Evolutionary conservation across 345 rosid genomes (phyloP), one percentile per base, ranked within the genome.

Genomic region (Boechera divaricarpa): DNA sequence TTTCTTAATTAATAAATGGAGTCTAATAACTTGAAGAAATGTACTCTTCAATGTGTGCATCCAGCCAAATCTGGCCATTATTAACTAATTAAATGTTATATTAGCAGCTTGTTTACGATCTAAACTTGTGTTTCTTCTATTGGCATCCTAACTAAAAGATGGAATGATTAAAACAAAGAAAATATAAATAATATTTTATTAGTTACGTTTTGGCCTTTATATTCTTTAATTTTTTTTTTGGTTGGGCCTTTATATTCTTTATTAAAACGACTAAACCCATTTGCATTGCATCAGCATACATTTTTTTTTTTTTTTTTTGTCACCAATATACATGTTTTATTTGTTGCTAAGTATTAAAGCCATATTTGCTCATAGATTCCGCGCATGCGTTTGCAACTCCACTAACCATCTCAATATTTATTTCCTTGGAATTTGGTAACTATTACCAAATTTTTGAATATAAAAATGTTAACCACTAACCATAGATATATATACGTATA

Each of bases 381-480:
- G 24, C 68, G 76, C 68, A 72, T 61, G 51, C 68, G 60, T 49
- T 60, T 61, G 39, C 61, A n/a, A 51, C 41, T 62, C 58, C 69
- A 63, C 77, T 73, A 39, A 26, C 53, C 61, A 73, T 39, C 68
- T 48, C 29, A 35, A 35, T 48, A 47, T 47, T 71, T 59, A 45
- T 35, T 32, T 15, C 44, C 32, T 26, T 58, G 74, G 21, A 11
- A 44, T 12, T 16, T 59, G 35, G 32, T 32, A 5, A 45, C 26
- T n/a, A 10, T 21, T 31, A 70, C 56, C 65, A 44, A 31, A 7
- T 31, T 9, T 13, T 9, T 38, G 32, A 31, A 31, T 36, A 31
- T 36, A 21, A 24, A 61, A 38, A 38, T 5, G 2, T 62, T 24
- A 24, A 41, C 69, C 28, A 29, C 28, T 64, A 29, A 31, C 36